These are phyloP conservation scores for Trichoderma atroviride DNA, from an alignment of 2,329 filamentous ascomycete species.

Conservation along the genomic window DNA sequence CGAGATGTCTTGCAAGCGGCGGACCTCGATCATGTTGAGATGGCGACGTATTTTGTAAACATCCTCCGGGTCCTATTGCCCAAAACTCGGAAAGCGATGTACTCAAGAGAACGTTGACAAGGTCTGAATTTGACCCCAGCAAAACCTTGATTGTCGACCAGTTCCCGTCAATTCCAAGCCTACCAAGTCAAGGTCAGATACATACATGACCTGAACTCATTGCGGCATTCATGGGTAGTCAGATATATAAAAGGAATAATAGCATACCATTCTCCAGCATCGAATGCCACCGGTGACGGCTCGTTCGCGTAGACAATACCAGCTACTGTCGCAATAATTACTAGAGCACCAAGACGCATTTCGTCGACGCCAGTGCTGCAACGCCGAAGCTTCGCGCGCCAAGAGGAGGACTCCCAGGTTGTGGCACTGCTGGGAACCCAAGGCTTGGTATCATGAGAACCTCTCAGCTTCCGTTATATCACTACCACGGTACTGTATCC, in stretches of 20 bases:
- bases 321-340: constrained; percentile 19
- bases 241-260: not conserved
- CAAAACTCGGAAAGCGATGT: constrained; percentile 73
- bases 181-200: constrained; percentile 34
- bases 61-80: constrained; percentile 64
- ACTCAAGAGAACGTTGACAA: constrained; percentile 55
- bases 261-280: constrained; percentile 33
- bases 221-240: not conserved
- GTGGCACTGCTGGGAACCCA: not conserved
- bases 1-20: not conserved
- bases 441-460: constrained; percentile 4
- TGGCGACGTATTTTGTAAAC: constrained; percentile 48
- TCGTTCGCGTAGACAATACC: constrained; percentile 26
- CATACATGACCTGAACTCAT: not conserved
- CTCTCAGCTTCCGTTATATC: constrained; percentile 3
- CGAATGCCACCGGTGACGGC: constrained; percentile 31
- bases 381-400: not conserved
- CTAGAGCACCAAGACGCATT: constrained; percentile 26
- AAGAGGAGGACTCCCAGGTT: constrained; percentile 6
- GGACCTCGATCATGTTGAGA: constrained; percentile 4
- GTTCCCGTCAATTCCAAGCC: constrained; percentile 67
- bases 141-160: constrained; percentile 70
- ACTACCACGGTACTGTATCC: constrained; percentile 8
- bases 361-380: constrained; percentile 20
- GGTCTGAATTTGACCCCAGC: constrained; percentile 46